phyloP scores from a whole-genome alignment of 2,329 filamentous ascomycete species.

The Fusarium veterinarium region DNA sequence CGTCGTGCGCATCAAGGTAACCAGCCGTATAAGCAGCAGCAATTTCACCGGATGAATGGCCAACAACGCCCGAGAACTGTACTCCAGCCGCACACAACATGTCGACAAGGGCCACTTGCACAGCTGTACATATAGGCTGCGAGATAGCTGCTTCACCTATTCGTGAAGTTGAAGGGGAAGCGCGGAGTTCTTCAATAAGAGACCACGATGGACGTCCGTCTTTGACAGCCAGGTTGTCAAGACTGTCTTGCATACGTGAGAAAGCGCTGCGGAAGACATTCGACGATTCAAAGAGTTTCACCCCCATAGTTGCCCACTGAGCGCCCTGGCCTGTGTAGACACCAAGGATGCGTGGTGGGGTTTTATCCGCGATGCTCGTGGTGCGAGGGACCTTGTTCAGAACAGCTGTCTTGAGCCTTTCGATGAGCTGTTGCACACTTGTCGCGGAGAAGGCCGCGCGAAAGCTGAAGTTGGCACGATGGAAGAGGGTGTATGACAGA shows the following conservation, averaged over 20 bases:
- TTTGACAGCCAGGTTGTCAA: background rate
- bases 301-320: background rate
- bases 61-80: background rate
- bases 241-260: background rate
- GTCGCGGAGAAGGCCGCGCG: background rate
- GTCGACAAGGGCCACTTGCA: background rate
- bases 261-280: background rate
- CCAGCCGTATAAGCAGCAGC: background rate
- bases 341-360: background rate
- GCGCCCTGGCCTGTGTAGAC: background rate
- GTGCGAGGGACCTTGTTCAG: constrained; percentile 17
- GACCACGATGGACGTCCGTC: background rate
- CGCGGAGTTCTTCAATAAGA: background rate
- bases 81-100: background rate
- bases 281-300: background rate
- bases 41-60: background rate
- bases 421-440: background rate
- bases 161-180: background rate
- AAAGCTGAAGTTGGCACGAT: background rate
- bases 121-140: background rate
- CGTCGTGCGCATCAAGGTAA: background rate
- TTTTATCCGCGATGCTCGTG: background rate
- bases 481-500: background rate
- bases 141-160: background rate
- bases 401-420: background rate